Evolutionary conservation across 495 filamentous ascomycete genomes (phyloP).

Genomic region (Penicillium odoratum): DNA sequence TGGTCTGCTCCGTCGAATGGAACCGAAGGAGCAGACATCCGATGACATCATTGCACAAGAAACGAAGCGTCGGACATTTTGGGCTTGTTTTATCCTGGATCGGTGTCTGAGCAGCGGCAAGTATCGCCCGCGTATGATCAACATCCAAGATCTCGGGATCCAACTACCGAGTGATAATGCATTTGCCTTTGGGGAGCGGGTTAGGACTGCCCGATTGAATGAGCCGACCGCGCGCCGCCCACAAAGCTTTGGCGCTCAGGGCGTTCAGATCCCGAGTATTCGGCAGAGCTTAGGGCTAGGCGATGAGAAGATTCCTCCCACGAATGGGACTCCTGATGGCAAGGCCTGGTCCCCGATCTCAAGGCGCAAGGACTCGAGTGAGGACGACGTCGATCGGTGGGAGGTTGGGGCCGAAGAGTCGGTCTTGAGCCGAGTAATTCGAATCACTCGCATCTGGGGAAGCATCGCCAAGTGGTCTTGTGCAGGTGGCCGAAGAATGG

Average conservation of each 20-base stretch:
- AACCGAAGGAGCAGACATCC: slow-evolving; percentile 41
- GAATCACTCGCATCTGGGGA: slow-evolving; percentile 76
- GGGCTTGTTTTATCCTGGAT: slow-evolving; percentile 83
- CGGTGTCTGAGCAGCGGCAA: slow-evolving; percentile 76
- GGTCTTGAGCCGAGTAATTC: slow-evolving; percentile 72
- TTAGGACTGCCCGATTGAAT: slow-evolving; percentile 44
- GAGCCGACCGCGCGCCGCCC: slow-evolving; percentile 42
- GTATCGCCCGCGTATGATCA: slow-evolving; percentile 68
- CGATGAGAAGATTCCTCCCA: slow-evolving; percentile 37
- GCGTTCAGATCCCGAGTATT: slow-evolving; percentile 48
- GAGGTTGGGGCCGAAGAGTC: slow-evolving; percentile 64
- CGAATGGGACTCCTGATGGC: slow-evolving; percentile 34
- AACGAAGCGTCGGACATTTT: slow-evolving; percentile 78
- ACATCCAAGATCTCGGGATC: slow-evolving; percentile 60
- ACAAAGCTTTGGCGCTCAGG: slow-evolving; percentile 43
- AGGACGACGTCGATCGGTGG: slow-evolving; percentile 63
- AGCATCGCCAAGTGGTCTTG: slow-evolving; percentile 75
- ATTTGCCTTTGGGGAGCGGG: slow-evolving; percentile 50
- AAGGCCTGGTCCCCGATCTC: slow-evolving; percentile 48
- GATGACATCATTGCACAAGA: slow-evolving; percentile 70
- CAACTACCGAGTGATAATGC: slow-evolving; percentile 52
- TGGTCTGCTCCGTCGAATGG: slow-evolving; percentile 35
- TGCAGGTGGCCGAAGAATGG: slow-evolving; percentile 64
- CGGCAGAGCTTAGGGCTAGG: slow-evolving; percentile 45
- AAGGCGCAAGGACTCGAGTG: slow-evolving; percentile 64